Percentiles rank a stretch among this genome's conserved stretches.
Conservation (phyloP, 2,329 filamentous ascomycete genomes). For the Aspergillus hiratsukae region DNA sequence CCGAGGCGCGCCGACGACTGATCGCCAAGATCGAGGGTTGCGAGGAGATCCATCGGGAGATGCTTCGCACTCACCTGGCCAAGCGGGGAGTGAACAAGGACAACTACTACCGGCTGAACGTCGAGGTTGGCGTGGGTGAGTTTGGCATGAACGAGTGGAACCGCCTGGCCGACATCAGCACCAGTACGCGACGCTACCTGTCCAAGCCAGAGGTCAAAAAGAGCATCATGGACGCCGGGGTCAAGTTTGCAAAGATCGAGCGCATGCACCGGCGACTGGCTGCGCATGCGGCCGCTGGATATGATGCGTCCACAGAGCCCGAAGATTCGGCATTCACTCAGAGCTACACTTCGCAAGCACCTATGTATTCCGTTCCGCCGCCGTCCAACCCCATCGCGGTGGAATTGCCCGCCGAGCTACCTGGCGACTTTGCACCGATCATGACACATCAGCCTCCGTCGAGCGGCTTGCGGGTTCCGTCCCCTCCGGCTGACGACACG, state of each 20-base stretch:
- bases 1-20: constrained; percentile 77
- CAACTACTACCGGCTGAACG: constrained; percentile 94
- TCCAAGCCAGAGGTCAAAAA: constrained; percentile 66
- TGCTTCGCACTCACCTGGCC: constrained; percentile 72
- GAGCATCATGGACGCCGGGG: constrained; percentile 71
- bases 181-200: constrained; percentile 81
- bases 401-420: constrained; percentile 56
- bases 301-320: constrained; percentile 25
- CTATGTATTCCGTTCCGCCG: constrained; percentile 29
- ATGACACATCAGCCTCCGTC: constrained; percentile 15
- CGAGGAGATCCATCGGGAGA: constrained; percentile 81
- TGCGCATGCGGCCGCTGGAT: constrained; percentile 37
- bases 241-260: constrained; percentile 78
- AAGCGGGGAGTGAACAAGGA: constrained; percentile 78
- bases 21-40: constrained; percentile 94
- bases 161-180: constrained; percentile 90
- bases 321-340: constrained; percentile 21
- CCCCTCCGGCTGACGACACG: constrained; percentile 27
- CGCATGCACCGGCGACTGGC: constrained; percentile 68
- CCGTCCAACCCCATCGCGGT: constrained; percentile 49
- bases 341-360: constrained; percentile 11
- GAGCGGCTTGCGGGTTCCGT: constrained; percentile 15
- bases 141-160: constrained; percentile 99
- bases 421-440: constrained; percentile 31
- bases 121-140: constrained; percentile 91